Percentiles rank a stretch among this genome's conserved stretches.
phyloP scores from a whole-genome alignment of 352 stramenopile species.

The Phytophthora ramorum region DNA sequence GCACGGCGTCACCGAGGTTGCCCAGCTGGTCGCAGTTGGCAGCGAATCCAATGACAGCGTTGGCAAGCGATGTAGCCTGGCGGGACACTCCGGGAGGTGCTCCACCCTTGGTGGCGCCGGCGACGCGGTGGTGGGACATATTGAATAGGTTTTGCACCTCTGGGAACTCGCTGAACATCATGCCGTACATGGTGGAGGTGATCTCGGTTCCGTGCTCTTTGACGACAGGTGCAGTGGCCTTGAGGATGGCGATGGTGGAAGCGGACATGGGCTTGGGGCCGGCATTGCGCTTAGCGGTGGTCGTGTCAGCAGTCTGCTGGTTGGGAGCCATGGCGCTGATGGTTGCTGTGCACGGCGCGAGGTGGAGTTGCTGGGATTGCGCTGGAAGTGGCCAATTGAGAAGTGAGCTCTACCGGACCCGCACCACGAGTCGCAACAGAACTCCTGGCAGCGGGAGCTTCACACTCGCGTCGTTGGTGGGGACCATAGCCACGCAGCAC shows the following conservation, averaged over 20 bases:
- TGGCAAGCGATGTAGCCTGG: constrained; percentile 57
- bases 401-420: constrained; percentile 11
- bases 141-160: constrained; percentile 79
- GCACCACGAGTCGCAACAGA: constrained; percentile 1
- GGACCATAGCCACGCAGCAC: constrained; percentile 20
- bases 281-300: neutral
- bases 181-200: constrained; percentile 71
- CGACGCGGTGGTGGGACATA: constrained; percentile 65
- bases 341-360: neutral
- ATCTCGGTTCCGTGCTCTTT: constrained; percentile 67
- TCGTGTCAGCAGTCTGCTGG: constrained; percentile 7
- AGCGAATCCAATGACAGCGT: constrained; percentile 70
- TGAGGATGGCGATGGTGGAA: constrained; percentile 62
- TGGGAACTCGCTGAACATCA: constrained; percentile 71
- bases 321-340: constrained; percentile 23
- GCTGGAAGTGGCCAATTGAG: constrained; percentile 18
- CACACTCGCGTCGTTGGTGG: neutral
- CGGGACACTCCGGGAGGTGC: constrained; percentile 35
- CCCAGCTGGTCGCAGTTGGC: constrained; percentile 66
- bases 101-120: constrained; percentile 37
- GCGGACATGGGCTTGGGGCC: constrained; percentile 42
- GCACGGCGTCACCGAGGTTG: constrained; percentile 54
- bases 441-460: neutral
- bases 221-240: constrained; percentile 70
- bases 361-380: neutral